These are phyloP conservation scores for Rhododendron ferrugineum DNA, from an alignment of 148 eudicot species.

Conservation along the genomic window DNA sequence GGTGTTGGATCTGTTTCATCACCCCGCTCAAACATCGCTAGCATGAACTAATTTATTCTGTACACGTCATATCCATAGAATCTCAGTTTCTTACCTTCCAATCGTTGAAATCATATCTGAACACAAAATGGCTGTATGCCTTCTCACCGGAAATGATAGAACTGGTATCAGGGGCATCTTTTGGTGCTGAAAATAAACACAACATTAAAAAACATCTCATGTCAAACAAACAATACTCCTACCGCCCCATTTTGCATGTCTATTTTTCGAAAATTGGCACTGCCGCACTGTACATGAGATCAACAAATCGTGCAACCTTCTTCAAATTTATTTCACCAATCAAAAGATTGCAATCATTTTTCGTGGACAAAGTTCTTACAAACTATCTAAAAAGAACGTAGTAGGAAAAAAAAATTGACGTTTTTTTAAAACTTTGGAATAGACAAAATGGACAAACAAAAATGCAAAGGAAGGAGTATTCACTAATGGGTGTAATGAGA, in stretches of 20 bases:
- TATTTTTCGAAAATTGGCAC: not conserved
- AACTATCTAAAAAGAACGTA: not conserved
- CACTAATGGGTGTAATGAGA: not conserved
- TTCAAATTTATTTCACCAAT: not conserved
- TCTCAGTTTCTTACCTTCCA: conserved; percentile 43
- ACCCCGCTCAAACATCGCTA: too few relatives aligned
- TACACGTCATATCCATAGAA: not conserved
- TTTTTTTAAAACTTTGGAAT: not conserved
- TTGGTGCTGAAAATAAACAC: conserved; percentile 35
- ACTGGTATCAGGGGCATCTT: conserved; percentile 35
- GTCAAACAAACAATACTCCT: not conserved
- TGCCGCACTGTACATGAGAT: not conserved
- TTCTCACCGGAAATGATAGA: conserved; percentile 29
- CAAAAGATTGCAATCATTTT: not conserved
- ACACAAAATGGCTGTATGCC: conserved; percentile 37
- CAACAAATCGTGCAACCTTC: not conserved
- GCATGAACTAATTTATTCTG: not conserved
- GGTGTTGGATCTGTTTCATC: not conserved
- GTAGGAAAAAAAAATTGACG: not conserved
- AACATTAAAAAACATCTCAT: not conserved
- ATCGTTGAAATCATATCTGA: conserved; percentile 51
- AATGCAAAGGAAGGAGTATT: not conserved
- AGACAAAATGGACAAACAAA: not conserved
- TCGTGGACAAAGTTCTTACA: not conserved
- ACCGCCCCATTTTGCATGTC: not conserved